These are phyloP conservation scores for Mariannaea elegans DNA, from an alignment of 2,329 filamentous ascomycete genomes.

Conservation along the genomic window DNA sequence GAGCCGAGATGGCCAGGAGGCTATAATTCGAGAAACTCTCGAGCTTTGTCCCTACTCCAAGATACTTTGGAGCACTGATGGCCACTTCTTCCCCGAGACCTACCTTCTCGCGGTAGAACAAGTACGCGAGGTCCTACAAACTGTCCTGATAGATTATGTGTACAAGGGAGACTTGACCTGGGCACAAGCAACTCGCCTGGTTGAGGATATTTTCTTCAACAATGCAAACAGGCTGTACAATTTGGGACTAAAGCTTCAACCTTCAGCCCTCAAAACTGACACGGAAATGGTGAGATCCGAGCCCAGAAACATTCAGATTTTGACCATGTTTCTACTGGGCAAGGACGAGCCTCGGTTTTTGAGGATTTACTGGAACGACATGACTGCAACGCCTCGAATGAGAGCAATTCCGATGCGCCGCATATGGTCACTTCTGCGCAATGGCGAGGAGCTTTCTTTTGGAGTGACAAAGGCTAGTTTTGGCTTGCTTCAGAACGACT, in stretches of 20 bases:
- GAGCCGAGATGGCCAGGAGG: slow-evolving; percentile 78
- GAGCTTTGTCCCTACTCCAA: slow-evolving; percentile 80
- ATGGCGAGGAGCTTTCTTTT: slow-evolving; percentile 57
- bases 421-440: slow-evolving; percentile 57
- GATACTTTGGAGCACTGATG: slow-evolving; percentile 82
- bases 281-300: slow-evolving; percentile 11
- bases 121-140: slow-evolving; percentile 74
- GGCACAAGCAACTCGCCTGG: slow-evolving; percentile 69
- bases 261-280: slow-evolving; percentile 16
- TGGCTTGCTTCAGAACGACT: slow-evolving; percentile 74
- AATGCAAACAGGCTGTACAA: slow-evolving; percentile 81
- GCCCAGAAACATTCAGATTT: slow-evolving; percentile 11
- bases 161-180: slow-evolving; percentile 68
- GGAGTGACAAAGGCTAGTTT: slow-evolving; percentile 72
- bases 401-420: slow-evolving; percentile 73
- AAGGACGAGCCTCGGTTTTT: slow-evolving; percentile 69
- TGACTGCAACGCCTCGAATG: slow-evolving; percentile 73
- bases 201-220: slow-evolving; percentile 75
- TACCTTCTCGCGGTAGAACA: slow-evolving; percentile 78
- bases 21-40: slow-evolving; percentile 74
- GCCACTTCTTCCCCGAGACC: slow-evolving; percentile 81
- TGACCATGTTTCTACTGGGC: slow-evolving; percentile 51
- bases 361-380: slow-evolving; percentile 81
- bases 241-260: slow-evolving; percentile 59
- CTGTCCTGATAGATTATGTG: slow-evolving; percentile 74